Evolutionary conservation across 306 rosid genomes (phyloP), one percentile per base, ranked within the genome.

Genomic region (Urtica urens): DNA sequence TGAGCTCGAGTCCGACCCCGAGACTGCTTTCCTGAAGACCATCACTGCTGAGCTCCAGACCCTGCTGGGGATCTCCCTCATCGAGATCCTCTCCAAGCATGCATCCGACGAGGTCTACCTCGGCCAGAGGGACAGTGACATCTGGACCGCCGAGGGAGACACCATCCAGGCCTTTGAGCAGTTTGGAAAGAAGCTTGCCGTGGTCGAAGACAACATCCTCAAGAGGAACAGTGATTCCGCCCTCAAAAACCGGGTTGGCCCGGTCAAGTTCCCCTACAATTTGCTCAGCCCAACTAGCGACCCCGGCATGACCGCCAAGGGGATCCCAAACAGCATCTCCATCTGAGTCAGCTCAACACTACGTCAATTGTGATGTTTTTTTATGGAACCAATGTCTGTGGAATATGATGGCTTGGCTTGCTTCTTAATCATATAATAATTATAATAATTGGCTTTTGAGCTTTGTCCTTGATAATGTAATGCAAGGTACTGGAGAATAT

Each of bases 311-410:
- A 65, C 79, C 23, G 90, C 83, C 39, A 77, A 10, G 66, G 94
- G 94, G 50, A 80, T 83, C 53, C 94, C 88, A 14, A 83, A 83
- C 38, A 83, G 94, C 44, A 69, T 77, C 20, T 37, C 90, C 14
- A 80, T 84, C 28, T 83, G 59, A 11, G 10, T 31, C n/a, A n/a
- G n/a, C n/a, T n/a, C n/a, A n/a, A n/a, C n/a, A n/a, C n/a, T n/a
- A n/a, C n/a, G n/a, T n/a, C n/a, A n/a, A n/a, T n/a, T n/a, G n/a
- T n/a, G n/a, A n/a, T n/a, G n/a, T n/a, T n/a, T n/a, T n/a, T n/a
- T n/a, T n/a, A n/a, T n/a, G n/a, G n/a, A n/a, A n/a, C n/a, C n/a
- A n/a, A n/a, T n/a, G 10, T 34, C 14, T 34, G 39, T 34, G n/a
- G n/a, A n/a, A n/a, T n/a, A n/a, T n/a, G n/a, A n/a, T n/a, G n/a